Evolutionary conservation across 257 asterid genomes (phyloP).

Genomic region (Rehmannia glutinosa): DNA sequence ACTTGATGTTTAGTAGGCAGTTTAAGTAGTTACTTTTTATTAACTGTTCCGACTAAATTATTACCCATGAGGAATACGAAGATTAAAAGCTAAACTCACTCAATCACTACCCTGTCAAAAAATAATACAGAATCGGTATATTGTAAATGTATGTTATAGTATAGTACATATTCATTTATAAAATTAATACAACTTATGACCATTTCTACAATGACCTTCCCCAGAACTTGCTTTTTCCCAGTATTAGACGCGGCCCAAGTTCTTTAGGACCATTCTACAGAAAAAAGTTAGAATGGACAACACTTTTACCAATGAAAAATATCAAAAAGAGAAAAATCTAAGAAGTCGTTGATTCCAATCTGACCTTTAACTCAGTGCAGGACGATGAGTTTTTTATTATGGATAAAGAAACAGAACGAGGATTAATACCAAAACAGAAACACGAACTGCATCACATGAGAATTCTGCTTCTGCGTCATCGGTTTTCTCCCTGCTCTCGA

Average conservation of each 20-base stretch:
- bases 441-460: conserved; percentile 98
- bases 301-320: conserved; percentile 3
- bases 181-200: not conserved
- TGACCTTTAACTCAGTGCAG: not conserved
- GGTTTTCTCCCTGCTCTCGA: conserved; percentile 88
- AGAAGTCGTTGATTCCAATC: not conserved
- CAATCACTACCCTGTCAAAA: not conserved
- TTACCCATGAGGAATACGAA: not conserved
- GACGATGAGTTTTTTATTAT: not conserved
- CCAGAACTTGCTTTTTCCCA: not conserved
- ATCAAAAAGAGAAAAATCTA: not conserved
- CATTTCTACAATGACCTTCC: not conserved
- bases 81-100: not conserved
- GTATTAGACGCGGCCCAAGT: not conserved
- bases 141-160: not conserved
- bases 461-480: conserved; percentile 49
- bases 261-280: not conserved
- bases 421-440: conserved; percentile 82
- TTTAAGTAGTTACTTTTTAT: not conserved
- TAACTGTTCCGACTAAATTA: not conserved
- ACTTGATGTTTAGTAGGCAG: not conserved
- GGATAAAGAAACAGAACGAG: conserved; percentile 16
- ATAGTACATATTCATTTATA: not conserved
- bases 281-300: not conserved
- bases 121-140: not conserved